phyloP scores from a whole-genome alignment of 2,329 filamentous ascomycete species.

The Ophidiomyces ophidiicola region DNA sequence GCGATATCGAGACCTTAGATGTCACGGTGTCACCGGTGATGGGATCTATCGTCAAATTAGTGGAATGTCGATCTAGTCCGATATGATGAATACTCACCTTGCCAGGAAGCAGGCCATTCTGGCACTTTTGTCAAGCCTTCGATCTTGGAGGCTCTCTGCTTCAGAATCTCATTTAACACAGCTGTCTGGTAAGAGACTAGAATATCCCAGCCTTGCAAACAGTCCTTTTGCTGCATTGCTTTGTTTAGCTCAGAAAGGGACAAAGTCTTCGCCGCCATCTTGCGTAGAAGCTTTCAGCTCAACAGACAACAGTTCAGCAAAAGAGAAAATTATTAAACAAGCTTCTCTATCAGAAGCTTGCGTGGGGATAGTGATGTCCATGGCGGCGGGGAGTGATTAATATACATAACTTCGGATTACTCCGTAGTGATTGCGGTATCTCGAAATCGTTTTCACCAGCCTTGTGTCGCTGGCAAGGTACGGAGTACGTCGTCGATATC shows the following conservation, averaged over 20 bases:
- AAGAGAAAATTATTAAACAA: too few relatives aligned
- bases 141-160: conserved; percentile 1
- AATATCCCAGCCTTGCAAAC: conserved; percentile 1
- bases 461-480: too few relatives aligned
- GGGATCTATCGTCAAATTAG: background rate
- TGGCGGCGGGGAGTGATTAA: too few relatives aligned
- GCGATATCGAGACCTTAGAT: background rate
- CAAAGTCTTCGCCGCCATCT: background rate
- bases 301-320: too few relatives aligned
- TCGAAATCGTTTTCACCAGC: too few relatives aligned
- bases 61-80: too few relatives aligned
- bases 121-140: background rate
- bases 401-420: too few relatives aligned
- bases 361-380: too few relatives aligned
- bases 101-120: background rate
- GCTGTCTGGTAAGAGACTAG: background rate
- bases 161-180: background rate
- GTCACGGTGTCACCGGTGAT: background rate
- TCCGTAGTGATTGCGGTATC: too few relatives aligned
- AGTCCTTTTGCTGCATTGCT: background rate
- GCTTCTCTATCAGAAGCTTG: too few relatives aligned
- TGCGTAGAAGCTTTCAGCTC: too few relatives aligned
- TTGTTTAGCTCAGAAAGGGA: background rate
- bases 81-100: background rate
- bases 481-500: too few relatives aligned